These are phyloP conservation scores for Phragmites australis DNA, from an alignment of 176 grass and related monocot species.

Conservation along the genomic window DNA sequence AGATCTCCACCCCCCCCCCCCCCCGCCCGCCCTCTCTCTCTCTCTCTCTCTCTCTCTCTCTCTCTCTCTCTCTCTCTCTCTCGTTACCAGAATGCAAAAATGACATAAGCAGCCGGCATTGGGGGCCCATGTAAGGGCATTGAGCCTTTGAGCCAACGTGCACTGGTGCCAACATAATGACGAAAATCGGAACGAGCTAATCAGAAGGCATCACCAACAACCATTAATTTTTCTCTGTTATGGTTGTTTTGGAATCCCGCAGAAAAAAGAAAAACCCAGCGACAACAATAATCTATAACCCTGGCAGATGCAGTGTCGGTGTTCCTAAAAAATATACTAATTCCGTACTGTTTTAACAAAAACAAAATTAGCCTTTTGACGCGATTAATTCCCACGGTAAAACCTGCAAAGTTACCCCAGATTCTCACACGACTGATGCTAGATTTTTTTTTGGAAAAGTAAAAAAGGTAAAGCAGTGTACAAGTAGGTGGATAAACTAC, in stretches of 20 bases:
- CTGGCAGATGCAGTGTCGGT: conserved; percentile 18
- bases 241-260: background rate
- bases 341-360: background rate
- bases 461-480: background rate
- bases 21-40: too few relatives aligned
- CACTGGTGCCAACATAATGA: conserved; percentile 34
- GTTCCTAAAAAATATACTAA: background rate
- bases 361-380: too few relatives aligned
- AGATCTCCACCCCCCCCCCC: too few relatives aligned
- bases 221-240: background rate
- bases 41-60: too few relatives aligned
- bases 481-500: background rate
- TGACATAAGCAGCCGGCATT: background rate
- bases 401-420: too few relatives aligned
- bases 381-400: background rate
- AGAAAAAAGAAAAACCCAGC: background rate
- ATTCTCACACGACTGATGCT: background rate
- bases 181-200: background rate
- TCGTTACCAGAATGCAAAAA: background rate
- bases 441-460: too few relatives aligned
- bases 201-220: background rate
- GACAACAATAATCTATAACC: background rate
- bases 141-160: conserved; percentile 5
- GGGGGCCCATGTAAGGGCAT: background rate
- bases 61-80: too few relatives aligned